These are phyloP conservation scores for Mycena amicta DNA, from an alignment of 768 basidiomycete genomes.

Conservation along the genomic window DNA sequence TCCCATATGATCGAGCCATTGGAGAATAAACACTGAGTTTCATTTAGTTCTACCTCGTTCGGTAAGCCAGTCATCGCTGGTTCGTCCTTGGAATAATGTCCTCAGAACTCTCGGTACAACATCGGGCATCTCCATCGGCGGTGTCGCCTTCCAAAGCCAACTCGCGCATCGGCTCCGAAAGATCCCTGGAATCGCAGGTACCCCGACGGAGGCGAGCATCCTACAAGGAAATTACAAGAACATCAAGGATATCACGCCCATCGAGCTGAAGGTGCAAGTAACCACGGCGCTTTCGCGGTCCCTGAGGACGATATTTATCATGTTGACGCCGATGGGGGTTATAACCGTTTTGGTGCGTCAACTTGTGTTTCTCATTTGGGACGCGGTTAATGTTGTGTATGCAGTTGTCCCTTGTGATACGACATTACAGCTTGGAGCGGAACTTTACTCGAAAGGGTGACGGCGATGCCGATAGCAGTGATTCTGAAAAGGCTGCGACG, in stretches of 20 bases:
- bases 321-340: not conserved
- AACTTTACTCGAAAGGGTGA: not conserved
- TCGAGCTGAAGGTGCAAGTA: slow-evolving; percentile 7
- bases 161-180: slow-evolving; percentile 9
- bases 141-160: slow-evolving; percentile 14
- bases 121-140: slow-evolving; percentile 9
- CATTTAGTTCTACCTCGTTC: slow-evolving; percentile 10
- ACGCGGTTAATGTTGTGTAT: not conserved
- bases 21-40: not conserved
- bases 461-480: not conserved
- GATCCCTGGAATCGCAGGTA: slow-evolving; percentile 7
- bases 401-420: not conserved
- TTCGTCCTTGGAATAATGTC: too few relatives aligned
- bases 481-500: not conserved
- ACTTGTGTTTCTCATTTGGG: not conserved
- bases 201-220: slow-evolving; percentile 5
- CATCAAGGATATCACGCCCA: slow-evolving; percentile 6
- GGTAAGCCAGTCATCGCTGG: not conserved
- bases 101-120: slow-evolving; percentile 13
- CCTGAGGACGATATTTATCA: slow-evolving; percentile 10
- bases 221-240: slow-evolving; percentile 15
- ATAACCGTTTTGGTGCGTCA: slow-evolving; percentile 4
- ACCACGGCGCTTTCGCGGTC: slow-evolving; percentile 11
- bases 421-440: not conserved
- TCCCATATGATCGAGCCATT: too few relatives aligned